Base-by-base conservation (phyloP, 2,329 filamentous ascomycete genomes). In the Alternaria hordeiaustralica region DNA sequence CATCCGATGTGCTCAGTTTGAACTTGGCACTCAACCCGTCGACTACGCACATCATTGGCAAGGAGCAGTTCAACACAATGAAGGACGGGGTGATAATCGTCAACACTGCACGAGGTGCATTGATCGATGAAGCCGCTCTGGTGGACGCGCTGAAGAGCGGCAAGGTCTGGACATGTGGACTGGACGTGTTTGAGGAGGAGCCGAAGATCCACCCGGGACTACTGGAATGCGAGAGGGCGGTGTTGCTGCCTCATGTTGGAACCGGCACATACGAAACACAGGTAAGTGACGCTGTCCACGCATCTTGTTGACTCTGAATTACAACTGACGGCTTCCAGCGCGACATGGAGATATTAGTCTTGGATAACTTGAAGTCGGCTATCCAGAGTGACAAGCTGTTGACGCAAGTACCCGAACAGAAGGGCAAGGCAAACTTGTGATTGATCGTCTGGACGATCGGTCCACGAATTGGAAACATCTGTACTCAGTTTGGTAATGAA, bases 381-480 rank as follows among this genome's bases (percentile, higher is more conserved):
- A 82, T 90, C 43, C 84, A 88, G 71, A 83, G 85, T 62, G 87
- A 86, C 5, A 83, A 83, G 63, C 76, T 90, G 74, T 77, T 89
- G 61, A 90, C 88, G n/a, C 83, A 86, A 64, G 85, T 90, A 44
- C 83, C 85, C 5, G 88, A 89, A 77, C 88, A 90, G 81, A 87
- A 85, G 60, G 69, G 71, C 43, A 74, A 71, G 61, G 73, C 76
- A 23, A 77, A 77, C 54, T 71, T 76, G 23, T 77, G 55, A 71
- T 33, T 5, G 26, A 10, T 21, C 20, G 2, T 45, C 18, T 20
- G 51, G 7, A 45, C 43, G 23, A 13, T 49, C 5, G 23, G 13
- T 6, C 13, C 44, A 15, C 10, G 7, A 41, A 6, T 12, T 9
- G 8, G 30, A 46, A 15, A 25, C 13, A 53, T 7, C 11, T 51